A percentile compares a stretch with the other conserved stretches of the same genome.
phyloP scores from a whole-genome alignment of 305 asterid species.

The Solanum aculeatissimum region DNA sequence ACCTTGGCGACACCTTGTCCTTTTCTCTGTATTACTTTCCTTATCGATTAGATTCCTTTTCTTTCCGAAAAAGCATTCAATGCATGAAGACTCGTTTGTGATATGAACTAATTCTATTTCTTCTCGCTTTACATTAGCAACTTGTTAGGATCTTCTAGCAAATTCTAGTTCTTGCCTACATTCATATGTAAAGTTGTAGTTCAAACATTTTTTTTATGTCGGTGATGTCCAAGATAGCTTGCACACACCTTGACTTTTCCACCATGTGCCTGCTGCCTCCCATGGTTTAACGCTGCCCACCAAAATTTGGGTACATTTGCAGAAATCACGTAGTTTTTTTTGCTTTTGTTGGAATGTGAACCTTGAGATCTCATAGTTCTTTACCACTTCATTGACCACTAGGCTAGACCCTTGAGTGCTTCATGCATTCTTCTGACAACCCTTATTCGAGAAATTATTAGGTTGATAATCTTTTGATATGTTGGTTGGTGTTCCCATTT shows the following conservation, averaged over 20 bases:
- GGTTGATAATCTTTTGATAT: not conserved
- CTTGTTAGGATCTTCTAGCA: not conserved
- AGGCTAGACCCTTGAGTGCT: not conserved
- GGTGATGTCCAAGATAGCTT: not conserved
- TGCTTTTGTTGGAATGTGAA: not conserved
- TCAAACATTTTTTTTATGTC: not conserved
- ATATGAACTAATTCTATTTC: not conserved
- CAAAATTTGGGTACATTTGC: not conserved
- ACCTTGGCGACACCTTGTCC: not conserved
- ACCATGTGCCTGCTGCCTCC: not conserved
- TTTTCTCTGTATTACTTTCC: not conserved
- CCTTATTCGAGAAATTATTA: not conserved
- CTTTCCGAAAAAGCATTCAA: not conserved
- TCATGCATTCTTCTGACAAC: not conserved
- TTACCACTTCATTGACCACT: not conserved
- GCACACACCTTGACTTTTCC: not conserved
- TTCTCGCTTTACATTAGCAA: not conserved
- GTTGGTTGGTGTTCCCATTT: not conserved
- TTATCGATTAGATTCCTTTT: not conserved
- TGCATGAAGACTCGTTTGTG: not conserved
- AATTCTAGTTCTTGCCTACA: not conserved
- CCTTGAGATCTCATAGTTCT: not conserved
- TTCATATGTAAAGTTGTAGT: not conserved
- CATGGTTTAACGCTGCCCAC: not conserved
- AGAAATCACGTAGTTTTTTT: not conserved